Conservation (phyloP, 2,329 filamentous ascomycete genomes). For the Epichloe festucae region DNA sequence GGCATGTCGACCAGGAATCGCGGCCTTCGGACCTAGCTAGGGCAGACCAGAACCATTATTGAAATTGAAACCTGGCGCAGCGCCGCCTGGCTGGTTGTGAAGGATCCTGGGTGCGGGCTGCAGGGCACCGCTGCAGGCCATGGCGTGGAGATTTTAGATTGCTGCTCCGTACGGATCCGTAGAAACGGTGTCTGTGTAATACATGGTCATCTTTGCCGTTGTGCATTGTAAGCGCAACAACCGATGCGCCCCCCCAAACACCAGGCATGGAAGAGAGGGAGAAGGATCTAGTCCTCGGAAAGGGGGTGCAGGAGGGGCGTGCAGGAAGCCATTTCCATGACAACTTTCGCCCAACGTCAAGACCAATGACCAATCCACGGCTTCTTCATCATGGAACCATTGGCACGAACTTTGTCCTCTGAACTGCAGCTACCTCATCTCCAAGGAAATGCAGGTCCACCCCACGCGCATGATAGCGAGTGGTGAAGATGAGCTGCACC, state of each 20-base stretch:
- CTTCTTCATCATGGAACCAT: no score
- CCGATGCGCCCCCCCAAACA: neutral
- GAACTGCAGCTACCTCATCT: no score
- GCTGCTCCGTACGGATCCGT: neutral
- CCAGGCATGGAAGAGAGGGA: constrained; percentile 17
- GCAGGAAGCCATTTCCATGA: no score
- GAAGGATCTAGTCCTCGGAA: constrained; percentile 15
- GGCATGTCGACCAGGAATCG: neutral
- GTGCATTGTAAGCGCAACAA: constrained; percentile 7
- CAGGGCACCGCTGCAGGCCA: neutral
- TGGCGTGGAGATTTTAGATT: neutral
- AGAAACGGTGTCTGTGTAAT: neutral
- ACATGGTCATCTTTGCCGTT: constrained; percentile 13
- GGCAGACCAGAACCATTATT: neutral
- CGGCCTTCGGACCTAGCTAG: neutral
- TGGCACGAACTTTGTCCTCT: no score
- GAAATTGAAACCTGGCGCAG: neutral
- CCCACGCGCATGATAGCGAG: no score
- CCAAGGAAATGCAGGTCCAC: no score
- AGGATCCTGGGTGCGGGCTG: neutral
- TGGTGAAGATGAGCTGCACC: no score
- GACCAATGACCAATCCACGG: no score
- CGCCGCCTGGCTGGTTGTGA: constrained; percentile 3
- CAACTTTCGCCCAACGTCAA: no score
- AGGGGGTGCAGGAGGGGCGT: constrained; percentile 10